A percentile compares a stretch with the other conserved stretches of the same genome.
These are phyloP conservation scores for Mycosarcoma mackinlayi DNA, from an alignment of 1,284 basidiomycete species.

Conservation along the genomic window DNA sequence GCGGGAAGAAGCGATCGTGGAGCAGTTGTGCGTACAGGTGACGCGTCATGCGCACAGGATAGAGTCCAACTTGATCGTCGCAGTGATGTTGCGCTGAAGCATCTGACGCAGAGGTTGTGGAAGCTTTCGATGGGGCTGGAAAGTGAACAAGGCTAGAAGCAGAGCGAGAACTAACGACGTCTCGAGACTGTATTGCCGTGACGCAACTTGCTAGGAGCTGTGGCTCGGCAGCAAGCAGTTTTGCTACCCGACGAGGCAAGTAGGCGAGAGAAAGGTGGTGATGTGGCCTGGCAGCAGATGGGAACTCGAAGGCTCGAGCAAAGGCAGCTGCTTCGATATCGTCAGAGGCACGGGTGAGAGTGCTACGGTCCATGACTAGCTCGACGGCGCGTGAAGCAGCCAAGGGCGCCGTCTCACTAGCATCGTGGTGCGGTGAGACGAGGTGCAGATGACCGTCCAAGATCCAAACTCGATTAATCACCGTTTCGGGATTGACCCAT, in stretches of 20 bases:
- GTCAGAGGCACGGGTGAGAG: slow-evolving; percentile 73
- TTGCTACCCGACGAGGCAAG: slow-evolving; percentile 81
- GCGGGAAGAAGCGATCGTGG: slow-evolving; percentile 90
- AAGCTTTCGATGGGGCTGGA: slow-evolving; percentile 76
- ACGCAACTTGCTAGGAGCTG: slow-evolving; percentile 81
- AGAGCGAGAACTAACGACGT: slow-evolving; percentile 71
- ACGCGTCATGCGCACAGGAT: slow-evolving; percentile 49
- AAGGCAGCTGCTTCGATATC: slow-evolving; percentile 45
- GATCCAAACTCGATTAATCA: slow-evolving; percentile 94
- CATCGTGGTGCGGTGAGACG: slow-evolving; percentile 77
- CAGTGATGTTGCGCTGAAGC: not conserved
- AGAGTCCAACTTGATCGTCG: slow-evolving; percentile 21
- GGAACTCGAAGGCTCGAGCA: slow-evolving; percentile 33
- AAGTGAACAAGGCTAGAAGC: slow-evolving; percentile 89
- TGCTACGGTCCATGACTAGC: slow-evolving; percentile 72
- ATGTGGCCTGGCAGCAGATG: slow-evolving; percentile 78
- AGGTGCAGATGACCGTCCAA: slow-evolving; percentile 83
- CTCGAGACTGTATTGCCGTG: slow-evolving; percentile 37
- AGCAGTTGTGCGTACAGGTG: slow-evolving; percentile 83
- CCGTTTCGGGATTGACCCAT: slow-evolving; percentile 91
- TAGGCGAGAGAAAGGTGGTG: slow-evolving; percentile 83
- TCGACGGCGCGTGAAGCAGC: slow-evolving; percentile 48
- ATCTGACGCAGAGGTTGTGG: slow-evolving; percentile 21
- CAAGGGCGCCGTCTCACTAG: slow-evolving; percentile 72
- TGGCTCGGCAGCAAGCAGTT: slow-evolving; percentile 75